Base-by-base conservation (phyloP, 1,284 basidiomycete species). In the Leccinum variabile region DNA sequence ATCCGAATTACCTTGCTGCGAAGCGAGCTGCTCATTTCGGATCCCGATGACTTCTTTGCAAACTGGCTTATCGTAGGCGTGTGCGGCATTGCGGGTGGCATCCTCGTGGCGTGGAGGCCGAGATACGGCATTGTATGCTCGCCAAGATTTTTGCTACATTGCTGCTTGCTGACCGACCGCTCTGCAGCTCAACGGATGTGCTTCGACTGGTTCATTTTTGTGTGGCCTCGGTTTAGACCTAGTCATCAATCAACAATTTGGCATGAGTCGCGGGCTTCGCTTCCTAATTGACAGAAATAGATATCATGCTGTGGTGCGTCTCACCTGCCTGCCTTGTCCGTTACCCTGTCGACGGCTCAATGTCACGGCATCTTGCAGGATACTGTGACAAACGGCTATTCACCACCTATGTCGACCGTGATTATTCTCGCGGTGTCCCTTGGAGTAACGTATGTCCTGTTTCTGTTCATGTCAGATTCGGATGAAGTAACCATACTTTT, bases 271-370 rank as follows among this genome's bases (percentile, higher is more conserved):
- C 22, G 87, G 87, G 0, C 77, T 89, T 33, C 81, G 87, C 16
- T 84, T 80, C 68, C 78, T 89, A 13, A 82, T 88, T 64, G 88
- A 89, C 68, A 78, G 83, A 56, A 89, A 89, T 67, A 69, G 76
- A 10, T 78, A 80, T 32, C 87, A 89, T 73, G 71, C 79, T 59
- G 76, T 80, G 61, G 87, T 88, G 66, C 60, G 84, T 78, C 44
- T 55, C 10, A 7, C 49, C 33, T 32, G 28, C 37, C 35, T 39
- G 55, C 54, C 49, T 28, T 25, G 53, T 54, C 28, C 14, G 54
- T 32, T 62, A 39, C 13, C 9, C 18, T 32, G 54, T 57, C 63
- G 39, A 58, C 57, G 18, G 35, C 28, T 28, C n/a, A 28, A 37
- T 22, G 55, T 54, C 18, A 13, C 56, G 46, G 35, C 41, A 30